Percentiles rank a stretch among this genome's conserved stretches.
phyloP scores from a whole-genome alignment of 306 rosid species.

The Morella rubra region DNA sequence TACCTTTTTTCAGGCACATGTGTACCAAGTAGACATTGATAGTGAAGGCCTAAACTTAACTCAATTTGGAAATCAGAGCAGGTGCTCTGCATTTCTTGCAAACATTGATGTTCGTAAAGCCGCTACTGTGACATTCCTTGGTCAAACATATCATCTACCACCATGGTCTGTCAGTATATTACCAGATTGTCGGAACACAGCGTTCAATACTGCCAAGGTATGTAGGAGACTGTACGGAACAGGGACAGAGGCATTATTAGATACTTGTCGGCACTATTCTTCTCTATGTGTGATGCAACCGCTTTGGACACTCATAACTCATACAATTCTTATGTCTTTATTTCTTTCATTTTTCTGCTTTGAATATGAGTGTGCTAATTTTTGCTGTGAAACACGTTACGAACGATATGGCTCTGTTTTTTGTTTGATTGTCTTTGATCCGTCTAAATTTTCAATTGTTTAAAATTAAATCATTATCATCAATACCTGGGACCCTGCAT shows the following conservation, averaged over 20 bases:
- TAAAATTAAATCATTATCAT: no score
- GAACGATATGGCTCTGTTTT: no score
- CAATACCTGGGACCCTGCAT: background rate
- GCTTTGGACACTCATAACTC: background rate
- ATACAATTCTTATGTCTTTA: background rate
- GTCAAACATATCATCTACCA: constrained; percentile 69
- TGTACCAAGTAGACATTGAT: constrained; percentile 42
- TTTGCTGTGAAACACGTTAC: background rate
- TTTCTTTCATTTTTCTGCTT: background rate
- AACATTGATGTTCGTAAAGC: constrained; percentile 71
- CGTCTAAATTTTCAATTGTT: no score
- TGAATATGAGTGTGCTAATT: background rate
- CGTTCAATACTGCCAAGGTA: constrained; percentile 92
- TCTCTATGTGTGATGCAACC: constrained; percentile 10
- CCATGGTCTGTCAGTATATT: constrained; percentile 96
- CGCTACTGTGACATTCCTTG: constrained; percentile 73
- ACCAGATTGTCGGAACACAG: constrained; percentile 82
- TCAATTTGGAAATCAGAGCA: constrained; percentile 35
- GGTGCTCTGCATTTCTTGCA: constrained; percentile 91
- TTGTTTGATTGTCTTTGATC: no score
- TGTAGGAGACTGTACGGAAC: constrained; percentile 2
- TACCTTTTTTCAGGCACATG: constrained; percentile 70
- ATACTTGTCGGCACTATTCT: constrained; percentile 15
- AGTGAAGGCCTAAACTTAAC: constrained; percentile 39
- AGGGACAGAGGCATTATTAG: constrained; percentile 11